Evolutionary conservation across 1,139 yeast species (phyloP).

Genomic region (Taphrina communis): DNA sequence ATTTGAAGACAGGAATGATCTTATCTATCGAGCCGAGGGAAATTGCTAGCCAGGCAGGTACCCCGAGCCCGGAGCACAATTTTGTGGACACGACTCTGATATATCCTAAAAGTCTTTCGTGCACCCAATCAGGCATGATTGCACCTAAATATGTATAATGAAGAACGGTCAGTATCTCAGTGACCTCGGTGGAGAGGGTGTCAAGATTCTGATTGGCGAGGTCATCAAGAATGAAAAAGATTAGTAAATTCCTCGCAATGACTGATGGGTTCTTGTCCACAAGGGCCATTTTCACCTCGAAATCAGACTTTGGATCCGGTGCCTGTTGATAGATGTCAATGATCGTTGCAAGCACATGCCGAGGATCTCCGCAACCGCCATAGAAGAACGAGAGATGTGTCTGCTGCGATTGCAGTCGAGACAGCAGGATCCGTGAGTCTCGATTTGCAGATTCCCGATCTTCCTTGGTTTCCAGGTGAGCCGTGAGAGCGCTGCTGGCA

Average conservation of each 20-base stretch:
- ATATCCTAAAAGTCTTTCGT: slow-evolving; percentile 29
- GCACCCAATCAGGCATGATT: slow-evolving; percentile 39
- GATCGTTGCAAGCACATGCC: slow-evolving; percentile 35
- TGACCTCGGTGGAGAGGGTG: not conserved
- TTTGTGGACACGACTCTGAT: slow-evolving; percentile 29
- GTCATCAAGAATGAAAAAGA: slow-evolving; percentile 34
- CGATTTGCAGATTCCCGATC: slow-evolving; percentile 2
- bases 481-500: slow-evolving; percentile 20
- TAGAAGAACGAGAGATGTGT: slow-evolving; percentile 32
- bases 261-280: slow-evolving; percentile 35
- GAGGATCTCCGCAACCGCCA: slow-evolving; percentile 37
- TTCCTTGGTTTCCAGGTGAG: slow-evolving; percentile 10
- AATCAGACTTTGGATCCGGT: slow-evolving; percentile 11
- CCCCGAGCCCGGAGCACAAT: slow-evolving; percentile 36
- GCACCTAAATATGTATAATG: slow-evolving; percentile 39
- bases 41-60: slow-evolving; percentile 27
- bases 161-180: slow-evolving; percentile 29
- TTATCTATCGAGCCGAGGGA: slow-evolving; percentile 34
- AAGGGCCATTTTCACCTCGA: slow-evolving; percentile 25
- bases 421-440: slow-evolving; percentile 17
- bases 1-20: slow-evolving; percentile 37
- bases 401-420: slow-evolving; percentile 20
- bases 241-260: slow-evolving; percentile 27
- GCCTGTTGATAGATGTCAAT: slow-evolving; percentile 33
- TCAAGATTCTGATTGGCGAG: slow-evolving; percentile 22